Percentiles rank a stretch among this genome's conserved stretches.
Conservation (phyloP, 176 grass and related monocot genomes). For the Bonia amplexicaulis region DNA sequence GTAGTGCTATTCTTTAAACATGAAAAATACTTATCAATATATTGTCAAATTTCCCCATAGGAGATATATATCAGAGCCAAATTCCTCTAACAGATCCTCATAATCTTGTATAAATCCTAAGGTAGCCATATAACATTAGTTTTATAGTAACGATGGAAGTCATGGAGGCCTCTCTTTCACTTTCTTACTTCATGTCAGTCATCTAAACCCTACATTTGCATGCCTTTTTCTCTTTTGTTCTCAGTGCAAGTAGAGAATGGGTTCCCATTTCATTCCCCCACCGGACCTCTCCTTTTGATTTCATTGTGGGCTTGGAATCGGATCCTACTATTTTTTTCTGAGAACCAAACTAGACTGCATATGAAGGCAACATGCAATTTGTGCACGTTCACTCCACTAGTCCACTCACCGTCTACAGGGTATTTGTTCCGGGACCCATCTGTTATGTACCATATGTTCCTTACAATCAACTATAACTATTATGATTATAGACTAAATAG, state of each 20-base stretch:
- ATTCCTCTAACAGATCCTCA: background rate
- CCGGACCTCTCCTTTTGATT: constrained; percentile 35
- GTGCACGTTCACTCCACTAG: constrained; percentile 18
- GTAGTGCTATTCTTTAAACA: background rate
- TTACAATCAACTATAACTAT: background rate
- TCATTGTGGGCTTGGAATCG: constrained; percentile 39
- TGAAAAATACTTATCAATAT: background rate
- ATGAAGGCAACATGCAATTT: constrained; percentile 28
- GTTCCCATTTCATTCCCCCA: constrained; percentile 30
- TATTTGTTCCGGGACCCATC: background rate
- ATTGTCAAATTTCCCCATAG: background rate
- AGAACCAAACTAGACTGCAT: constrained; percentile 15
- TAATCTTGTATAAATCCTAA: background rate
- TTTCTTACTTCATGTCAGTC: background rate
- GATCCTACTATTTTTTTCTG: constrained; percentile 36
- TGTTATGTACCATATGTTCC: background rate
- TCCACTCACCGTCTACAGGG: background rate
- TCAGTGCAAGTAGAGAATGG: constrained; percentile 18
- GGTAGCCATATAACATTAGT: background rate
- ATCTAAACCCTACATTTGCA: constrained; percentile 9
- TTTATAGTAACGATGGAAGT: background rate
- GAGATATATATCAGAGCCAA: background rate
- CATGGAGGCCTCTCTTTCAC: background rate
- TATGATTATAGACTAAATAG: too few relatives aligned
- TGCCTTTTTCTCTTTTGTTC: background rate